These are phyloP conservation scores for Neckera pumila DNA, from an alignment of 225 moss, liverwort and hornwort genomes.

Conservation along the genomic window DNA sequence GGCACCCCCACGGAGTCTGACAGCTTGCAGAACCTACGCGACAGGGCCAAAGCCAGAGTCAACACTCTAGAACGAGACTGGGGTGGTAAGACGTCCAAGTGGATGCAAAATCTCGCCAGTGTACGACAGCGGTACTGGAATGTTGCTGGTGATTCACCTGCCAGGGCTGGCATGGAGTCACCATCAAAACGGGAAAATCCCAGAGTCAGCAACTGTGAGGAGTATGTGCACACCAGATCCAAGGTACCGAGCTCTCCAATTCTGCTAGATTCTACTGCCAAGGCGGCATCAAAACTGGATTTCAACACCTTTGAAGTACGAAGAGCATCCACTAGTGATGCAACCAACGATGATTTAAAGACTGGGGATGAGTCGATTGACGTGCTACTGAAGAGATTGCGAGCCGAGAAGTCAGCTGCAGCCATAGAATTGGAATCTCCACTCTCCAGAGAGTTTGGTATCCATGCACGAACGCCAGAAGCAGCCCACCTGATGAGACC, in stretches of 20 bases:
- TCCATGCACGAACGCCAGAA: constrained; percentile 15
- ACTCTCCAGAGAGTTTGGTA: constrained; percentile 2
- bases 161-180: background rate
- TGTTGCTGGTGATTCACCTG: background rate
- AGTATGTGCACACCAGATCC: background rate
- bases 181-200: background rate
- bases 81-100: constrained; percentile 34
- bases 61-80: constrained; percentile 27
- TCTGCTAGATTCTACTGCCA: background rate
- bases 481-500: constrained; percentile 22
- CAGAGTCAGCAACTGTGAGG: background rate
- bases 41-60: constrained; percentile 26
- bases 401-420: constrained; percentile 10
- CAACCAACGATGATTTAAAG: background rate
- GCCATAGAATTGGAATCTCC: background rate
- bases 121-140: constrained; percentile 20
- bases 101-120: constrained; percentile 39
- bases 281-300: background rate
- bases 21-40: constrained; percentile 28
- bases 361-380: constrained; percentile 18
- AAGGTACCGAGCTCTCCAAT: constrained; percentile 8
- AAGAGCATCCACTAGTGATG: constrained; percentile 7
- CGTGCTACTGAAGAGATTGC: constrained; percentile 16
- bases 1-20: constrained; percentile 16
- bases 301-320: background rate